Evolutionary conservation across 2,329 filamentous ascomycete species (phyloP).

Genomic region (Leptographium wingfieldii): DNA sequence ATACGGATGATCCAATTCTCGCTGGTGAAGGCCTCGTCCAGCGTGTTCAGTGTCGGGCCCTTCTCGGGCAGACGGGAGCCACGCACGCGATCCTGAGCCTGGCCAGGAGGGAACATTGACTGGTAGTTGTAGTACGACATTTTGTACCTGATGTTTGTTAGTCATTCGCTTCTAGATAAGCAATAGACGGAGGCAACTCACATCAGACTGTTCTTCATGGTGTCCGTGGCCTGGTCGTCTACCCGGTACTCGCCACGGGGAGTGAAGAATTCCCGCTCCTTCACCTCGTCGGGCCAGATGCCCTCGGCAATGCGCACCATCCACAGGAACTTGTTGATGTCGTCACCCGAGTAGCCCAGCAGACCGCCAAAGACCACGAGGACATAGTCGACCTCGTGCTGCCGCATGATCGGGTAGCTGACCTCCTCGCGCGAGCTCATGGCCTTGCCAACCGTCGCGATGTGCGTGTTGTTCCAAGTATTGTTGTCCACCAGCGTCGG

Average conservation of each 20-base stretch:
- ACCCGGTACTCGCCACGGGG: conserved; percentile 86
- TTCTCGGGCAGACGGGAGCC: conserved; percentile 67
- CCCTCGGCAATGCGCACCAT: conserved; percentile 99
- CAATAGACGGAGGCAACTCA: conserved; percentile 34
- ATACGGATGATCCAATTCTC: conserved; percentile 99
- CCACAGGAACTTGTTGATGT: conserved; percentile 99
- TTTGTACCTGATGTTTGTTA: conserved; percentile 66
- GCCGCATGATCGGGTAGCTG: conserved; percentile 95
- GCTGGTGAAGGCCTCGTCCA: conserved; percentile 96
- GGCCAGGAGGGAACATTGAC: conserved; percentile 77
- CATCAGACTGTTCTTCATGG: conserved; percentile 99
- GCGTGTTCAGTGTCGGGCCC: conserved; percentile 70
- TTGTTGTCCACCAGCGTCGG: conserved; percentile 98
- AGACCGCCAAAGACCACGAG: conserved; percentile 92
- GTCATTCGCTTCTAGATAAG: not conserved
- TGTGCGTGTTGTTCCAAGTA: conserved; percentile 99
- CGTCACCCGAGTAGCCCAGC: conserved; percentile 92
- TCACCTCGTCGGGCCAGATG: conserved; percentile 99
- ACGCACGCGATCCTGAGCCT: conserved; percentile 83
- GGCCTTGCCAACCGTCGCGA: conserved; percentile 95
- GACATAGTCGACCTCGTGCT: conserved; percentile 99
- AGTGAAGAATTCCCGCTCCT: conserved; percentile 94
- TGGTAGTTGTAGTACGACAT: conserved; percentile 99
- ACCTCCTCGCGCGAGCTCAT: conserved; percentile 98
- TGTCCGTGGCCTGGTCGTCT: conserved; percentile 82